These are phyloP conservation scores for Phialophora tarda DNA, from an alignment of 2,329 filamentous ascomycete genomes.

Conservation along the genomic window DNA sequence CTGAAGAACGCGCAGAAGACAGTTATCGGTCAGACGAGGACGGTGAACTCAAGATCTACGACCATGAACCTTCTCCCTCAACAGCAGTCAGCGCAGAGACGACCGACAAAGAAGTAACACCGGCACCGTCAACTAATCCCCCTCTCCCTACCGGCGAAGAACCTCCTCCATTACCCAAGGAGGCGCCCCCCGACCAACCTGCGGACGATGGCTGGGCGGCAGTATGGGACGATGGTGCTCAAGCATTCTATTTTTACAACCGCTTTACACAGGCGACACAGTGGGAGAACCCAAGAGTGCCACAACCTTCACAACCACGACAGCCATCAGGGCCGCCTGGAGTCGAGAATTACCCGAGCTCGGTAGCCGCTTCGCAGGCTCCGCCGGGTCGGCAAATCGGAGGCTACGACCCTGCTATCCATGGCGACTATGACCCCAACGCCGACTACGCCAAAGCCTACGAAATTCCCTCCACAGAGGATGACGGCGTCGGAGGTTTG, in stretches of 20 bases:
- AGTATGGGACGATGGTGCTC: constrained; percentile 72
- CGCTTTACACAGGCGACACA: constrained; percentile 75
- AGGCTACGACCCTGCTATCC: constrained; percentile 94
- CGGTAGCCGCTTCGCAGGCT: constrained; percentile 46
- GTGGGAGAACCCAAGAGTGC: constrained; percentile 84
- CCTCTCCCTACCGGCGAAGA: constrained; percentile 51
- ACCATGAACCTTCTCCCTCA: constrained; percentile 21
- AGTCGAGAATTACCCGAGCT: constrained; percentile 42
- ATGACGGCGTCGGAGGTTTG: constrained; percentile 44
- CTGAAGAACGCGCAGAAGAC: constrained; percentile 19
- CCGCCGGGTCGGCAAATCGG: constrained; percentile 52
- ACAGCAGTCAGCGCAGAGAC: constrained; percentile 16
- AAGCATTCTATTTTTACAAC: constrained; percentile 85
- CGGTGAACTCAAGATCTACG: constrained; percentile 27
- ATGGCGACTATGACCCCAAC: constrained; percentile 93
- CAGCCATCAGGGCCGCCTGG: constrained; percentile 40
- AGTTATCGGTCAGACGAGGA: constrained; percentile 20
- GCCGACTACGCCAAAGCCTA: constrained; percentile 84
- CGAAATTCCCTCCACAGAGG: constrained; percentile 45
- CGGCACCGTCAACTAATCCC: constrained; percentile 37
- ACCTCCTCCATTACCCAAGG: constrained; percentile 59
- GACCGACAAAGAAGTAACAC: constrained; percentile 13
- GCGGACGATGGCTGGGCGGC: constrained; percentile 78
- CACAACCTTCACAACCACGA: constrained; percentile 52
- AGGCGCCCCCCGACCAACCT: constrained; percentile 53